Evolutionary conservation across 176 grass and related monocot genomes (phyloP).

Genomic region (Hordeum vulgare): MorexV3_pseudomolecules_assembly NC_058519.1:594779293-594779792

Average conservation of each 20-base stretch:
- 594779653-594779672: no score
- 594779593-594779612: no score
- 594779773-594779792: no score
- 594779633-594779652: no score
- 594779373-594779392: background rate
- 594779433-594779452: constrained; percentile 47
- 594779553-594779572: background rate
- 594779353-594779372: constrained; percentile 24
- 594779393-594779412: background rate
- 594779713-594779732: no score
- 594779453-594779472: constrained; percentile 27
- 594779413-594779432: background rate
- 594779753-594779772: no score
- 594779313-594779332: constrained; percentile 15
- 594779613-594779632: no score
- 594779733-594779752: no score
- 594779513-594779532: constrained; percentile 27
- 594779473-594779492: constrained; percentile 49
- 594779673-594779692: no score
- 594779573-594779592: background rate
- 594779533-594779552: constrained; percentile 53
- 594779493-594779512: constrained; percentile 53
- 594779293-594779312: constrained; percentile 48
- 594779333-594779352: constrained; percentile 41
- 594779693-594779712: no score